Evolutionary conservation across 768 basidiomycete genomes (phyloP), one percentile per base, ranked within the genome.

Genomic region (Lentinula boryana): DNA sequence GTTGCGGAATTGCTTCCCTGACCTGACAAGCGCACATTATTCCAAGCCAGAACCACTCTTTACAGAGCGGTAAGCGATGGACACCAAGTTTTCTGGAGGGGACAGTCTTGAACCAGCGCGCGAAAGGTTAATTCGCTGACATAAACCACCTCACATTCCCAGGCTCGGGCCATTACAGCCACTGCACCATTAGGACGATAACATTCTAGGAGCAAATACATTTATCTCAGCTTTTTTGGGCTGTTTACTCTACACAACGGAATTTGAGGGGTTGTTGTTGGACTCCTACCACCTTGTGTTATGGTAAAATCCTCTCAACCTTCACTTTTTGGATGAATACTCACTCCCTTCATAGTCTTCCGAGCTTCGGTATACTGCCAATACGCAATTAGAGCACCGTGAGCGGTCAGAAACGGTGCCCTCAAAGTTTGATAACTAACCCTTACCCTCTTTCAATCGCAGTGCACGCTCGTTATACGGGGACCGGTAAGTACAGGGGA

Each of bases 401-500:
- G 68, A 73, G 93, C 32, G 31, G n/a, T 53, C 54, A 12, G 13
- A 31, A 40, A 10, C 12, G 9, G 27, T 6, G 3, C 15, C 15
- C 23, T 57, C 58, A 59, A 63, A 43, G 48, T 64, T 7, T 27
- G 56, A 27, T 27, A 27, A 27, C 40, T 21, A 50, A 21, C 5
- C 13, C 27, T 40, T 49, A 35, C 60, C 62, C 48, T 67, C 50
- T 58, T 52, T 62, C 52, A 66, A 63, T 63, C 61, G 51, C 64
- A 97, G 95, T 98, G 64, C 95, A 98, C 71, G 93, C 95, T 67
- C 84, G 95, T 60, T 97, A 97, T 71, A 94, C 93, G 27, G 96
- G 96, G 46, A 99, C 96, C 41, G 94, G 92, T 93, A 65, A 50
- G 86, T 79, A 58, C 23, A 15, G 2, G n/a, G 10, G 36, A 43